Evolutionary conservation across 805 yeast genomes (phyloP).

Genomic region (Dipodascus albidus): DNA sequence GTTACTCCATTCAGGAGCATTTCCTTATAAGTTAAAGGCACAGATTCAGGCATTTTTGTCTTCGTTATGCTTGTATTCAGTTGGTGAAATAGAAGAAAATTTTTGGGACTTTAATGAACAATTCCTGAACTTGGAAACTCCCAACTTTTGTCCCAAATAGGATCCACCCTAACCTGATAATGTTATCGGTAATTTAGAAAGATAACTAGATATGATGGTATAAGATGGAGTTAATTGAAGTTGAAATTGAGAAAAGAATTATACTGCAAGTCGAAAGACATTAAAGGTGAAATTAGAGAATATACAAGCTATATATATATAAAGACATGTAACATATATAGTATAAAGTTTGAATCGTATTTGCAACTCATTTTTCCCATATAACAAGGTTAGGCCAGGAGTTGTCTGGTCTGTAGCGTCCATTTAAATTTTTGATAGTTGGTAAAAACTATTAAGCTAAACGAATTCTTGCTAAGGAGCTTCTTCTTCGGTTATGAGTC

Average conservation of each 20-base stretch:
- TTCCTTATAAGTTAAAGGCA: not conserved
- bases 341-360: too few species aligned
- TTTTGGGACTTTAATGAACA: not conserved
- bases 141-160: not conserved
- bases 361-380: too few species aligned
- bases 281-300: too few species aligned
- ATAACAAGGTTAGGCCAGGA: too few species aligned
- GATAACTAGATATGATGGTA: not conserved
- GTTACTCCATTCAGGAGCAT: not conserved
- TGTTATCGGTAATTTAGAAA: not conserved
- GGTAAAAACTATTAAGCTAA: not conserved
- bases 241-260: too few species aligned
- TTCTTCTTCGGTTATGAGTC: slow-evolving; percentile 1
- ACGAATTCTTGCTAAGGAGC: not conserved
- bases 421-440: too few species aligned
- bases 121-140: not conserved
- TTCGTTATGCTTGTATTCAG: not conserved
- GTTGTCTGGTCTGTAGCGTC: too few species aligned
- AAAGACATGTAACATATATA: too few species aligned
- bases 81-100: not conserved
- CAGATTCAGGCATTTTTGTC: not conserved
- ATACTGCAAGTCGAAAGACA: too few species aligned
- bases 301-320: too few species aligned
- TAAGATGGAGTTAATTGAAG: not conserved
- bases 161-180: not conserved